phyloP scores from a whole-genome alignment of 1,284 basidiomycete genomes.

The Irpex sp. region DNA sequence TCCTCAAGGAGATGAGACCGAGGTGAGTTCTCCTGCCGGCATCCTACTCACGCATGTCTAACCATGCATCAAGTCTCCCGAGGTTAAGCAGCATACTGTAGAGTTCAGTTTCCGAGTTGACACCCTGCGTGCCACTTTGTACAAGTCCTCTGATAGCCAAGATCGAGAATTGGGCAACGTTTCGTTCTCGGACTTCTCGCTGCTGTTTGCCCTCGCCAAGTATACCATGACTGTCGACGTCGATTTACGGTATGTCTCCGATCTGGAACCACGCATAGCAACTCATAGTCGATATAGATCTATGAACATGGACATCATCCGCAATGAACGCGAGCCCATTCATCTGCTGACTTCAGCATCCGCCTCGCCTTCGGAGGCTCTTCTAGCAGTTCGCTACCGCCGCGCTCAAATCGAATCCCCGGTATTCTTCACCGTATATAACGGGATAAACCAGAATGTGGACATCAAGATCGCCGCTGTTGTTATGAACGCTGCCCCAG shows the following conservation, averaged over 20 bases:
- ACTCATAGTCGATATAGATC: constrained; percentile 40
- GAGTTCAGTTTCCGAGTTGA: constrained; percentile 92
- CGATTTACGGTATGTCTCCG: constrained; percentile 59
- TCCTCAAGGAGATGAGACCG: constrained; percentile 52
- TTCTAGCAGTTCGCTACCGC: constrained; percentile 83
- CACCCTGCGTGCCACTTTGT: constrained; percentile 81
- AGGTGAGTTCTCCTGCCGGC: constrained; percentile 39
- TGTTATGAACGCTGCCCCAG: constrained; percentile 86
- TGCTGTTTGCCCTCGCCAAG: constrained; percentile 74
- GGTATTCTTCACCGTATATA: constrained; percentile 80
- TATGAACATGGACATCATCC: constrained; percentile 68
- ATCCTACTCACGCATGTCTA: background rate
- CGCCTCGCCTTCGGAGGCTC: constrained; percentile 53
- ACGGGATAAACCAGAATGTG: constrained; percentile 88
- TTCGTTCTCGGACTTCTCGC: constrained; percentile 76
- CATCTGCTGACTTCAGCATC: constrained; percentile 78
- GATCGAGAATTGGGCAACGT: constrained; percentile 82
- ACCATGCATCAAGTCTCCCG: constrained; percentile 37
- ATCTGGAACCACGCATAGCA: background rate
- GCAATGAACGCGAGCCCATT: constrained; percentile 53
- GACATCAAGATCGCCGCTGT: constrained; percentile 92
- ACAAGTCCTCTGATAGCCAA: constrained; percentile 59
- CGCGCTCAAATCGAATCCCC: constrained; percentile 85
- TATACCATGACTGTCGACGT: constrained; percentile 90
- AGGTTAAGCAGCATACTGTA: constrained; percentile 81